Evolutionary conservation across 148 eudicot species (phyloP), one percentile per base, ranked within the genome.

Genomic region (Chenopodium suecicum): DNA sequence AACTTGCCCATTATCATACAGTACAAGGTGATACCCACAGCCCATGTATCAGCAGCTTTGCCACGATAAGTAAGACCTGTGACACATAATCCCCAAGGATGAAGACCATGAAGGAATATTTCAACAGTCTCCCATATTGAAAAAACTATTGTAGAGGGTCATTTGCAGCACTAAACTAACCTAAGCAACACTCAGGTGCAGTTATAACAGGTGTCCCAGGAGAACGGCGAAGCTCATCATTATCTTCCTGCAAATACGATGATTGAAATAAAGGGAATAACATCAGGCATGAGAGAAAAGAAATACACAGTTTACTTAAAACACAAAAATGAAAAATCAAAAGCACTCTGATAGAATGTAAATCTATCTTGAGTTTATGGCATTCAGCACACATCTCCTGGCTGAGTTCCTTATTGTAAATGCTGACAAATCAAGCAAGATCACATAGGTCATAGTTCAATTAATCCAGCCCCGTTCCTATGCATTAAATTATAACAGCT

Each of bases 191-290:
- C 82, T 96, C 99, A 1, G 99, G 99, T 50, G 99, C 99, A 78
- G 99, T 96, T 48, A 96, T 94, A 64, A 94, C 99, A 62, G 99
- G 99, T 72, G 99, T 96, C 77, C 99, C 99, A 74, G 99, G 99
- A 80, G 99, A 94, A 77, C 99, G 98, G 14, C 99, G 94, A 77
- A 96, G 90, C 88, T 90, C 95, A 78, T 96, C 99, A 81, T 96
- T 96, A 68, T 91, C 97, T 87, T 88, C 98, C 99, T 96, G 85
- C 60, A 85, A 20, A 80, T 52, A 74, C 1, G 54, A 20, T 52
- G 12, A 62, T 23, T 54, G 52, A 77, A 47, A 82, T 62, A 22
- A 73, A 63, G 70, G 19, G 8, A 17, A 23, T 46, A 20, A 60
- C 60, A 66, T 23, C 10, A 14, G 70, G 72, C 19, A 78, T 1